Conservation (phyloP, 2,329 filamentous ascomycete species). For the Monascus ruber region DNA sequence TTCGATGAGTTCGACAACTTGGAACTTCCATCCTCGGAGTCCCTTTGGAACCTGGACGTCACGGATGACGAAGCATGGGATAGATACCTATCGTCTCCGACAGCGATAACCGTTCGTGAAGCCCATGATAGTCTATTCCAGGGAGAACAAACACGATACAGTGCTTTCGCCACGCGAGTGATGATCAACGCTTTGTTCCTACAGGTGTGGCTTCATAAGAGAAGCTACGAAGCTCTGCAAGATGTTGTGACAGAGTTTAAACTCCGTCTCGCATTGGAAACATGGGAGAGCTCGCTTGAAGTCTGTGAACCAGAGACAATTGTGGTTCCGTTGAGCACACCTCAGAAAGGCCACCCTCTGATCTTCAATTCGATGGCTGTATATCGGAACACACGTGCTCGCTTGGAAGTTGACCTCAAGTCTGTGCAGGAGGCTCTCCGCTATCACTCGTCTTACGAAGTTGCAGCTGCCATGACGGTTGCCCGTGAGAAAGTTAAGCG, state of each 20-base stretch:
- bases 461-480: slow-evolving; percentile 90
- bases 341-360: slow-evolving; percentile 88
- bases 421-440: slow-evolving; percentile 89
- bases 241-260: slow-evolving; percentile 98
- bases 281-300: slow-evolving; percentile 96
- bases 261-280: slow-evolving; percentile 85
- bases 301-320: slow-evolving; percentile 86
- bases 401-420: slow-evolving; percentile 91
- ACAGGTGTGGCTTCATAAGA: slow-evolving; percentile 98
- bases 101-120: slow-evolving; percentile 76
- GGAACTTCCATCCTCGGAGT: slow-evolving; percentile 85
- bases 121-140: slow-evolving; percentile 94
- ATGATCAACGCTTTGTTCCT: slow-evolving; percentile 99
- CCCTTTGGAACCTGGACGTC: slow-evolving; percentile 78
- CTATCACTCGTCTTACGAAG: slow-evolving; percentile 95
- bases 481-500: slow-evolving; percentile 90
- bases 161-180: slow-evolving; percentile 89
- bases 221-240: slow-evolving; percentile 91
- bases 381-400: slow-evolving; percentile 84
- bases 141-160: slow-evolving; percentile 81
- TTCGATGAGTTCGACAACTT: slow-evolving; percentile 97
- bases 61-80: slow-evolving; percentile 73
- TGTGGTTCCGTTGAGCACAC: slow-evolving; percentile 78
- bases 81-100: slow-evolving; percentile 60
- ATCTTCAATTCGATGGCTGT: slow-evolving; percentile 98